Evolutionary conservation across 805 yeast species (phyloP).

Genomic region (Starmerella bombicola): DNA sequence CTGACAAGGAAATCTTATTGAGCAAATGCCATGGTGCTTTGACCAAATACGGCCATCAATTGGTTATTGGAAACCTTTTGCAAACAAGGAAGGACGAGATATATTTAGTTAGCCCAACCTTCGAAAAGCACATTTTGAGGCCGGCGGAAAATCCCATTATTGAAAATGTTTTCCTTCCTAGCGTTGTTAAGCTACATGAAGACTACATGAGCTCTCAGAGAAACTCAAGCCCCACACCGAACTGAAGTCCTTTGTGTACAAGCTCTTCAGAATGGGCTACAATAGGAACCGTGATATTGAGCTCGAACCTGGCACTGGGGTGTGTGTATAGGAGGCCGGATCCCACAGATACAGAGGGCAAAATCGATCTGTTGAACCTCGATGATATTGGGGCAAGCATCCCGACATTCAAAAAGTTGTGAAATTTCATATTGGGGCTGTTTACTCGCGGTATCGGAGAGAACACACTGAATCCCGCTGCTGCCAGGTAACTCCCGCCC

Average conservation of each 20-base stretch:
- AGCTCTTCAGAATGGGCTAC: slow-evolving; percentile 40
- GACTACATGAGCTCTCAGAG: slow-evolving; percentile 45
- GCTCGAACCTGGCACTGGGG: slow-evolving; percentile 55
- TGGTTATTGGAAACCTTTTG: slow-evolving; percentile 85
- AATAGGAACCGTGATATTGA: slow-evolving; percentile 52
- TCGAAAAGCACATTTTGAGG: slow-evolving; percentile 29
- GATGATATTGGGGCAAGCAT: slow-evolving; percentile 30
- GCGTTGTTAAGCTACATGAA: slow-evolving; percentile 51
- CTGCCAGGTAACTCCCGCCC: slow-evolving; percentile 55
- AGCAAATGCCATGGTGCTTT: slow-evolving; percentile 70
- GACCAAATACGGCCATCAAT: slow-evolving; percentile 75
- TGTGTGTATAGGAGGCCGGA: slow-evolving; percentile 49
- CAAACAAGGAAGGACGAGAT: slow-evolving; percentile 83
- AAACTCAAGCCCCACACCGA: slow-evolving; percentile 51
- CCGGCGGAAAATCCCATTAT: slow-evolving; percentile 45
- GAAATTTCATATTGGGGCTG: slow-evolving; percentile 45
- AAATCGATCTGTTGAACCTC: slow-evolving; percentile 13
- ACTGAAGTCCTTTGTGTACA: slow-evolving; percentile 52
- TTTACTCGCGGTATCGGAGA: slow-evolving; percentile 45
- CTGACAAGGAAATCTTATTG: slow-evolving; percentile 59
- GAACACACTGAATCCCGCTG: slow-evolving; percentile 47
- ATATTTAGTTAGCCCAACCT: slow-evolving; percentile 53
- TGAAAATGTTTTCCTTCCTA: slow-evolving; percentile 71
- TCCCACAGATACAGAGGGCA: slow-evolving; percentile 44
- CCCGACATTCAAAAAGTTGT: slow-evolving; percentile 56